These are phyloP conservation scores for Mitragyna speciosa DNA, from an alignment of 257 asterid genomes.

Conservation along the genomic window DNA sequence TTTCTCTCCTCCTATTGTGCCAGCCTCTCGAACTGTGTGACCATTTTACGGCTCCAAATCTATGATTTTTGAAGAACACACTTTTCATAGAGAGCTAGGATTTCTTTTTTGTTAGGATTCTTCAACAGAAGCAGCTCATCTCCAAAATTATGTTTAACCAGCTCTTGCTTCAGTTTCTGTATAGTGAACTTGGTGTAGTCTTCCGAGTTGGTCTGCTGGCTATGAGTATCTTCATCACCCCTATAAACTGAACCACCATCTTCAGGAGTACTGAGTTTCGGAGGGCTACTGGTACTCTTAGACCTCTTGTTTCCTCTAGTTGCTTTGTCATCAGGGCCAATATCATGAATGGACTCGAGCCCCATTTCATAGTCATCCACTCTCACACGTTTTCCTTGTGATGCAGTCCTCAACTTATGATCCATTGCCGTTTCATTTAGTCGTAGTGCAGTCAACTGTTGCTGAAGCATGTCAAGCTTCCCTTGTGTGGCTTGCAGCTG, in stretches of 20 bases:
- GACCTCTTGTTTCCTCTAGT: constrained; percentile 68
- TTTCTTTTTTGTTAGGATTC: constrained; percentile 64
- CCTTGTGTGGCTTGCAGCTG: constrained; percentile 86
- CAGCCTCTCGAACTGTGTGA: background rate
- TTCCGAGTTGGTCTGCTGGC: constrained; percentile 57
- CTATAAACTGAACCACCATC: constrained; percentile 83
- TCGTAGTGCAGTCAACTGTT: constrained; percentile 63
- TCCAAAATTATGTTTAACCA: constrained; percentile 67
- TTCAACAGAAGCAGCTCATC: constrained; percentile 68
- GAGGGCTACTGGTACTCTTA: constrained; percentile 70
- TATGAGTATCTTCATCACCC: constrained; percentile 59
- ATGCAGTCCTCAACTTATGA: constrained; percentile 57
- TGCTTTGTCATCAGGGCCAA: constrained; percentile 46
- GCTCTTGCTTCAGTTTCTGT: constrained; percentile 70
- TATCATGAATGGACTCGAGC: constrained; percentile 62
- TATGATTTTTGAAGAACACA: constrained; percentile 51
- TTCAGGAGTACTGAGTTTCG: constrained; percentile 57
- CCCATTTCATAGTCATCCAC: constrained; percentile 75
- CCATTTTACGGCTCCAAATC: background rate
- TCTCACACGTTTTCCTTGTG: constrained; percentile 78
- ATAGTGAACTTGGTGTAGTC: constrained; percentile 69
- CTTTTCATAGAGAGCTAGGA: constrained; percentile 71
- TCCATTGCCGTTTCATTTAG: constrained; percentile 63
- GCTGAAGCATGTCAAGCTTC: constrained; percentile 69
- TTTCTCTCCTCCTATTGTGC: background rate